phyloP scores from a whole-genome alignment of 139 green algal genomes.

The Nannochloris sp. region DNA sequence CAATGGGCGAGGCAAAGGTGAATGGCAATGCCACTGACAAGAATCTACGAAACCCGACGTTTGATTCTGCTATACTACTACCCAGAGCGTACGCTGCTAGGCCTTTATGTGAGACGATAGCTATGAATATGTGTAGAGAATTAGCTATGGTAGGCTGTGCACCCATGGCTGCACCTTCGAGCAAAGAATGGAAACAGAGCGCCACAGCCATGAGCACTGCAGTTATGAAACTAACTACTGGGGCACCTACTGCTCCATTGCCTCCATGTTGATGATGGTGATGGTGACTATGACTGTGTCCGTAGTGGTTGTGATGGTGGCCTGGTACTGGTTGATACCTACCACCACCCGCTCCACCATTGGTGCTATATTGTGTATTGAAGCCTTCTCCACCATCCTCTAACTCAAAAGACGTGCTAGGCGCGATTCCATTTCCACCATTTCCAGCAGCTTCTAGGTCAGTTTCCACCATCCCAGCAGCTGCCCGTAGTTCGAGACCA shows the following conservation, averaged over 20 bases:
- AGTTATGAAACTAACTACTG: constrained; percentile 53
- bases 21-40: constrained; percentile 62
- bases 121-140: constrained; percentile 74
- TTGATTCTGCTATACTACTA: constrained; percentile 56
- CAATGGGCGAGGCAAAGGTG: constrained; percentile 58
- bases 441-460: no score
- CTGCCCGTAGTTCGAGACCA: no score
- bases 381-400: no score
- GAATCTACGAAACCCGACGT: constrained; percentile 35
- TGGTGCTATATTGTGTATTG: no score
- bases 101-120: constrained; percentile 69
- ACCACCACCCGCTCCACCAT: no score
- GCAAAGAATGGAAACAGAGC: constrained; percentile 71
- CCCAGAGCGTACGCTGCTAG: constrained; percentile 76
- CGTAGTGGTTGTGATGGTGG: no score
- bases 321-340: no score
- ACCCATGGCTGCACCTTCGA: constrained; percentile 72
- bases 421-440: no score
- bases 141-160: constrained; percentile 53
- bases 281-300: no score
- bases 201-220: constrained; percentile 64
- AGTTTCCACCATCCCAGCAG: no score
- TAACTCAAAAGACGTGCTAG: no score
- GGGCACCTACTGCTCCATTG: no score
- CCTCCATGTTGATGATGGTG: neutral